These are phyloP conservation scores for Syzygium aromaticum DNA, from an alignment of 345 rosid species.

Conservation along the genomic window DNA sequence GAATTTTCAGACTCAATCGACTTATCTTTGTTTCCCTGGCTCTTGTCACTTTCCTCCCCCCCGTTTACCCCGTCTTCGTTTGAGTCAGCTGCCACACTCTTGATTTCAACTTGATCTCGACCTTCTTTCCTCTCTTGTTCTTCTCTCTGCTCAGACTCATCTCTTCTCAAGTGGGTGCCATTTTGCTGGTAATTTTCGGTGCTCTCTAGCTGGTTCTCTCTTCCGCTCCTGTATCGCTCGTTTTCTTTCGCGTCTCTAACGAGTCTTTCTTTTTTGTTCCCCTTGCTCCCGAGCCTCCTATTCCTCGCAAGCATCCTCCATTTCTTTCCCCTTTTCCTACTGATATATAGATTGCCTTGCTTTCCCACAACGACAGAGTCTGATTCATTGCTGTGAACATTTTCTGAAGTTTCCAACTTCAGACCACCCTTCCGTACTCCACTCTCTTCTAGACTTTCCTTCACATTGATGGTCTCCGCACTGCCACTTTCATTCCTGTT, in stretches of 20 bases:
- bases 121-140: constrained; percentile 4
- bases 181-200: background rate
- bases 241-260: background rate
- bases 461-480: background rate
- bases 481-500: background rate
- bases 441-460: background rate
- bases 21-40: background rate
- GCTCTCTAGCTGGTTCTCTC: background rate
- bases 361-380: background rate
- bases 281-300: constrained; percentile 14
- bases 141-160: background rate
- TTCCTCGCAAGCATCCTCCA: constrained; percentile 22
- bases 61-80: background rate
- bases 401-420: constrained; percentile 10
- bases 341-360: background rate
- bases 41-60: background rate
- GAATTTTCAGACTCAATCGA: constrained; percentile 1
- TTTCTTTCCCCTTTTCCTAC: constrained; percentile 19
- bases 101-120: background rate
- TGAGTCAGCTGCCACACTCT: background rate
- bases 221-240: background rate
- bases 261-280: background rate
- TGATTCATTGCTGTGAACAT: background rate
- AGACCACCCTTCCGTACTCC: background rate
- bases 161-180: background rate